These are phyloP conservation scores for Xylariaceae sp. DNA, from an alignment of 2,329 filamentous ascomycete genomes.

Conservation along the genomic window DNA sequence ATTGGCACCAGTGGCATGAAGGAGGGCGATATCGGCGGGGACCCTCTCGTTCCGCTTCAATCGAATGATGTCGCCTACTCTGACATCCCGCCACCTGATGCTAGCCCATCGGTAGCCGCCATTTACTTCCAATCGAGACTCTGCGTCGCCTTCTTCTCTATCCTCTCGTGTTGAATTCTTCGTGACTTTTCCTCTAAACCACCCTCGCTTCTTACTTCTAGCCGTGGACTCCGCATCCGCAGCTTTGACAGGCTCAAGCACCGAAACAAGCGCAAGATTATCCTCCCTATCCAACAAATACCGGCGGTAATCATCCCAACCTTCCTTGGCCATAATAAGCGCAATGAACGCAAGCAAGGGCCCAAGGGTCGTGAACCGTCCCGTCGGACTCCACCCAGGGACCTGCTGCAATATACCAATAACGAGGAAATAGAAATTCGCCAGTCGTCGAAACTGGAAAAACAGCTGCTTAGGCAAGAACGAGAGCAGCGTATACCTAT, in stretches of 20 bases:
- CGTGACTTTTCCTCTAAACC: not conserved
- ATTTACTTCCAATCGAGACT: conserved; percentile 11
- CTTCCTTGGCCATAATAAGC: conserved; percentile 81
- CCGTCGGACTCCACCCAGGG: conserved; percentile 69
- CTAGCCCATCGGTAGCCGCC: conserved; percentile 42
- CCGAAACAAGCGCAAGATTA: conserved; percentile 46
- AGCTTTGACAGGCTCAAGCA: conserved; percentile 5
- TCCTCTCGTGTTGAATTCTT: not conserved
- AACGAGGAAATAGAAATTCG: conserved; percentile 83
- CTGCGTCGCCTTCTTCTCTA: not conserved
- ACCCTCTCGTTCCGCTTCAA: conserved; percentile 71
- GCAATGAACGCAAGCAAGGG: conserved; percentile 70
- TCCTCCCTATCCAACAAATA: conserved; percentile 78
- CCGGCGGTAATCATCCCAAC: conserved; percentile 76
- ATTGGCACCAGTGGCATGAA: conserved; percentile 72
- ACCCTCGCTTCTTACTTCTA: not conserved
- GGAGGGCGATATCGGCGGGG: conserved; percentile 75
- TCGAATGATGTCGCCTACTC: conserved; percentile 66
- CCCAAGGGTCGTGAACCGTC: conserved; percentile 67
- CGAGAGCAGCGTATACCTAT: conserved; percentile 76
- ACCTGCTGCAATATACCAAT: conserved; percentile 81
- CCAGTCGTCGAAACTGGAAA: conserved; percentile 79
- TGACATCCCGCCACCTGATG: conserved; percentile 63
- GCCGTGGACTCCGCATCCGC: conserved; percentile 15
- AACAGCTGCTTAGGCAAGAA: conserved; percentile 81